Percentiles rank a stretch among this genome's conserved stretches.
Conservation (phyloP, 495 filamentous ascomycete genomes). For the Penicillium maclennaniae region DNA sequence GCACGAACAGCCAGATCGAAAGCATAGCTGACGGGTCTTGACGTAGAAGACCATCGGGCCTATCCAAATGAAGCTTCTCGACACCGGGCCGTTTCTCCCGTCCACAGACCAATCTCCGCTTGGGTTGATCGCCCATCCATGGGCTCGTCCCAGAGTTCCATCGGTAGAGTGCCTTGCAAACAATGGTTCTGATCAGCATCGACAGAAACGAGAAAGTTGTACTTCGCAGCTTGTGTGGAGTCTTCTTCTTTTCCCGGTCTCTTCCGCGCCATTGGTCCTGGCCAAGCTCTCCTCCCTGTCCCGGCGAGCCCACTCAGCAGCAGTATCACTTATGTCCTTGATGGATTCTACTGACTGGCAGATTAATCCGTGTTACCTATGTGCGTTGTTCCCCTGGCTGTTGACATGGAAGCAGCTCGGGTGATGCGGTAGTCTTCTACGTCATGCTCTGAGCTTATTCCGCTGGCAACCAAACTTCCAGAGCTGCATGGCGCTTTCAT, state of each 20-base stretch:
- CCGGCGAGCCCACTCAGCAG: background rate
- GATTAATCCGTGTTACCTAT: background rate
- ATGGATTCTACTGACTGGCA: background rate
- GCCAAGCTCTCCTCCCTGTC: background rate
- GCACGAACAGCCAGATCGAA: constrained; percentile 11
- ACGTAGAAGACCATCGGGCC: constrained; percentile 23
- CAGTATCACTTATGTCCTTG: background rate
- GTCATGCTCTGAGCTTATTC: background rate
- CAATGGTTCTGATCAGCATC: background rate
- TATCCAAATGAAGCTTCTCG: constrained; percentile 41
- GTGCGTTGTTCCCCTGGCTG: background rate
- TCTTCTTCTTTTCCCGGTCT: constrained; percentile 5
- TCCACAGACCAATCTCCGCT: constrained; percentile 7
- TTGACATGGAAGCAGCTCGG: background rate
- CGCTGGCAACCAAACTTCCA: background rate
- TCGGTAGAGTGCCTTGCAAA: constrained; percentile 5
- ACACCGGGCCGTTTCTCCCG: constrained; percentile 3
- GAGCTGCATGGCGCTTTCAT: background rate
- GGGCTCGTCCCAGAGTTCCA: constrained; percentile 8
- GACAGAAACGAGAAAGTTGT: constrained; percentile 10
- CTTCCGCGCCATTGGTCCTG: constrained; percentile 8
- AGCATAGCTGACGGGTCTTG: constrained; percentile 15
- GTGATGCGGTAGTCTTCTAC: constrained; percentile 38
- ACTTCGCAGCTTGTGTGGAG: constrained; percentile 9
- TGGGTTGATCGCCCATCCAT: background rate